Evolutionary conservation across 306 rosid species (phyloP).

Genomic region (Dalbergia cultrata): DNA sequence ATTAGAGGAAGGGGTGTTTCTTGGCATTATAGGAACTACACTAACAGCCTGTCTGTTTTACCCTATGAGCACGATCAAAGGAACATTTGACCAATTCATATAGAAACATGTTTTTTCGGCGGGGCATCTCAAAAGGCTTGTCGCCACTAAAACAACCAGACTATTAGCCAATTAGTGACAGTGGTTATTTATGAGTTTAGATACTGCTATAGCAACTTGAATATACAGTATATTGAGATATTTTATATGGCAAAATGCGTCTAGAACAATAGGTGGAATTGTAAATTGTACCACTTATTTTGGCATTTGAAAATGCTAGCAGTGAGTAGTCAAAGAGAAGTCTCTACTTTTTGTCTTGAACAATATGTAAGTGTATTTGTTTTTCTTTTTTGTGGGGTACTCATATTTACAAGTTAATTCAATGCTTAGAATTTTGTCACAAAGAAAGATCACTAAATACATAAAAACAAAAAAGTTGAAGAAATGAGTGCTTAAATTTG

Average conservation of each 20-base stretch:
- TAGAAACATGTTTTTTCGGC: no score
- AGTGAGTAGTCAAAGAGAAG: neutral
- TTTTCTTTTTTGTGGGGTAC: neutral
- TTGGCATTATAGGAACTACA: no score
- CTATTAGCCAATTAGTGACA: no score
- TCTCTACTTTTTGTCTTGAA: neutral
- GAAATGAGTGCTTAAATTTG: neutral
- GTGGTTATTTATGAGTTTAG: neutral
- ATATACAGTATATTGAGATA: neutral
- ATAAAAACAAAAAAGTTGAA: neutral
- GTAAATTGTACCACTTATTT: constrained; percentile 2
- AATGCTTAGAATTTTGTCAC: neutral
- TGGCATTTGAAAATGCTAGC: neutral
- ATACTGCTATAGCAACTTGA: constrained; percentile 2
- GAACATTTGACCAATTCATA: no score
- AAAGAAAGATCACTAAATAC: neutral
- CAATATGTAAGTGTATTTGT: neutral
- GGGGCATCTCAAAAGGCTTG: no score
- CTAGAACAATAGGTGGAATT: neutral
- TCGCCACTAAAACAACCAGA: no score
- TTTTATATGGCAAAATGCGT: neutral
- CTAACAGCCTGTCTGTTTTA: no score
- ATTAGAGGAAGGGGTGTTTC: no score
- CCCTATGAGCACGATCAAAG: no score
- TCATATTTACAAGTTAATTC: neutral